Evolutionary conservation across 495 filamentous ascomycete species (phyloP).

Genomic region (Penicillium odoratum): DNA sequence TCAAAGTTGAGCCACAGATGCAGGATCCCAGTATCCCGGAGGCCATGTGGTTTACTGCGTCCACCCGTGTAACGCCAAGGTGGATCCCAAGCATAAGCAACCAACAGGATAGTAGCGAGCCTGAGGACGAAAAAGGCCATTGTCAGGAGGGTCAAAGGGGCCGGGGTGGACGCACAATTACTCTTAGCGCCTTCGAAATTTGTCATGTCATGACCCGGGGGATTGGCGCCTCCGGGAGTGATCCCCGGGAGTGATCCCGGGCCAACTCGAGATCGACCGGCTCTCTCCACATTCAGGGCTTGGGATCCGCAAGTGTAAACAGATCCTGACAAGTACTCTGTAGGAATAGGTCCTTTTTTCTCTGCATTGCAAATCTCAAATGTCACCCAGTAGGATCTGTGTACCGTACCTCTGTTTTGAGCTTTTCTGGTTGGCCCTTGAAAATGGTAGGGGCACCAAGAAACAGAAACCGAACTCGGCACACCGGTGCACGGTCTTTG

Average conservation of each 20-base stretch:
- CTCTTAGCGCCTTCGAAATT: conserved; percentile 9
- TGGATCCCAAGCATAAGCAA: conserved; percentile 7
- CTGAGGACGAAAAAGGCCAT: conserved; percentile 4
- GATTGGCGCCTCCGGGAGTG: conserved; percentile 1
- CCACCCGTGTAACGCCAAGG: conserved; percentile 8
- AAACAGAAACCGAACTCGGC: neutral
- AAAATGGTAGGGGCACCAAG: neutral
- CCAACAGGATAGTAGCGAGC: conserved; percentile 11
- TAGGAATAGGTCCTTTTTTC: neutral
- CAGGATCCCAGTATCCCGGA: conserved; percentile 3
- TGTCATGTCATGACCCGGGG: conserved; percentile 9
- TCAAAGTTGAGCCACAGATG: conserved; percentile 7
- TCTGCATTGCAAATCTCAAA: neutral
- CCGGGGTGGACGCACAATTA: neutral
- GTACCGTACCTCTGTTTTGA: neutral
- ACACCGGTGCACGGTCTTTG: neutral
- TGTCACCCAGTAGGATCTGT: neutral
- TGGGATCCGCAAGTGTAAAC: conserved; percentile 8
- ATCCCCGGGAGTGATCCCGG: conserved; percentile 1
- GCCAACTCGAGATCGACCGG: conserved; percentile 18
- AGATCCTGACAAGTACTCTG: neutral
- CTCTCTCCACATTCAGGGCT: conserved; percentile 13
- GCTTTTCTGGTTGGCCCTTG: neutral
- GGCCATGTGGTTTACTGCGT: conserved; percentile 13
- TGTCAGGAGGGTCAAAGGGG: conserved; percentile 1